Evolutionary conservation across 1,284 basidiomycete genomes (phyloP).

Genomic region (Leccinum pachyderme): DNA sequence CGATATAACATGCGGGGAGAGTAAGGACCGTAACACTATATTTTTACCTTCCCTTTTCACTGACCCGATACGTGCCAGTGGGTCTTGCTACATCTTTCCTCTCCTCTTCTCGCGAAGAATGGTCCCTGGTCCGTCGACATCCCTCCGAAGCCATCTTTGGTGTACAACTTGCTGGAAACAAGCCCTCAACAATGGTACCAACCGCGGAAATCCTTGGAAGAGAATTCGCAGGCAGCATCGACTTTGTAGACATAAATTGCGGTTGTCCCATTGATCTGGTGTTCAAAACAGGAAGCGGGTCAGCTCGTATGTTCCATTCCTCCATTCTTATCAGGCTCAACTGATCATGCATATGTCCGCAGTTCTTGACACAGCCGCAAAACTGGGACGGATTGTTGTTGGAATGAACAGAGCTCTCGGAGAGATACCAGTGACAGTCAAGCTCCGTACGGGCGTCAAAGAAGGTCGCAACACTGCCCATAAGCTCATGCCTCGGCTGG

Average conservation of each 20-base stretch:
- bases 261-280: conserved; percentile 98
- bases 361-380: conserved; percentile 83
- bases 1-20: conserved; percentile 96
- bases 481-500: conserved; percentile 87
- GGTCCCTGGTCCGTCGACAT: conserved; percentile 86
- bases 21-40: conserved; percentile 38
- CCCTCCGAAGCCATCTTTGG: conserved; percentile 90
- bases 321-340: neutral
- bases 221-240: conserved; percentile 64
- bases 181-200: conserved; percentile 74
- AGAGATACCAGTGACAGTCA: conserved; percentile 93
- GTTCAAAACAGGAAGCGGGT: conserved; percentile 89
- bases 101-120: conserved; percentile 83
- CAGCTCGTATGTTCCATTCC: conserved; percentile 67
- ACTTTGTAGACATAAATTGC: conserved; percentile 95
- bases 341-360: neutral
- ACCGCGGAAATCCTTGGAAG: conserved; percentile 82
- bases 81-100: conserved; percentile 83
- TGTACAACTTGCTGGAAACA: conserved; percentile 82
- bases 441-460: conserved; percentile 90
- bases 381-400: conserved; percentile 82
- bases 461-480: conserved; percentile 86
- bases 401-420: conserved; percentile 94
- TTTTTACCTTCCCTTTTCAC: neutral
- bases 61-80: conserved; percentile 45